phyloP scores from a whole-genome alignment of 768 basidiomycete species.

The Rickenella mellea region DNA sequence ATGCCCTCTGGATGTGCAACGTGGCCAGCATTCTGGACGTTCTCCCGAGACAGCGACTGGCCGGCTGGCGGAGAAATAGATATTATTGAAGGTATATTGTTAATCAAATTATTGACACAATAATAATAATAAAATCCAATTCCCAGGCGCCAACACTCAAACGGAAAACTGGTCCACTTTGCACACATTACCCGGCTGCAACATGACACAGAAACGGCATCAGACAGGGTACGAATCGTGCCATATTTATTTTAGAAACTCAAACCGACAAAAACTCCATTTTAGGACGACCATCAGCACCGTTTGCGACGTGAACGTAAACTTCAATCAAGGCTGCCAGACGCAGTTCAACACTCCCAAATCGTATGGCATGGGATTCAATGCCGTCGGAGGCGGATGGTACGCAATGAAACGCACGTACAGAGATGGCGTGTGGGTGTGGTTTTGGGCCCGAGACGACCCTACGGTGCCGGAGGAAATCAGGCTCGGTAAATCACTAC shows the following conservation, averaged over 20 bases:
- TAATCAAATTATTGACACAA: neutral
- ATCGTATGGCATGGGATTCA: conserved; percentile 42
- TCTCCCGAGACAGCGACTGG: conserved; percentile 43
- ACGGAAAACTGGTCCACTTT: conserved; percentile 39
- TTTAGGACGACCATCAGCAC: conserved; percentile 30
- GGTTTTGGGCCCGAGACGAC: conserved; percentile 50
- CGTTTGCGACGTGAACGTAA: conserved; percentile 38
- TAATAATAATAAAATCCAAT: neutral
- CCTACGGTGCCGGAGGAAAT: conserved; percentile 32
- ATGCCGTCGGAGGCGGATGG: conserved; percentile 47
- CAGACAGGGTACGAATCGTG: conserved; percentile 35
- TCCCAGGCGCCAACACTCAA: conserved; percentile 37
- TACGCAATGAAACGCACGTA: conserved; percentile 40
- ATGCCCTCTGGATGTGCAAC: conserved; percentile 53
- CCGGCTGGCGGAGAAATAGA: conserved; percentile 43
- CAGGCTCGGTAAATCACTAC: conserved; percentile 23
- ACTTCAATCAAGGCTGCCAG: conserved; percentile 57
- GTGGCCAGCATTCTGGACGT: conserved; percentile 61
- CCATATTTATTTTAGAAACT: neutral
- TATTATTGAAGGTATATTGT: conserved; percentile 6
- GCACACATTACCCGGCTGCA: conserved; percentile 45
- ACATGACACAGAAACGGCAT: conserved; percentile 28
- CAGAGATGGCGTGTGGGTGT: conserved; percentile 40
- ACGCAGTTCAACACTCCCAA: conserved; percentile 27
- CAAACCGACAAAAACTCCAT: too few relatives aligned